These are phyloP conservation scores for Debaryomycetaceae sp. DNA, from an alignment of 1,139 yeast species.

Conservation along the genomic window DNA sequence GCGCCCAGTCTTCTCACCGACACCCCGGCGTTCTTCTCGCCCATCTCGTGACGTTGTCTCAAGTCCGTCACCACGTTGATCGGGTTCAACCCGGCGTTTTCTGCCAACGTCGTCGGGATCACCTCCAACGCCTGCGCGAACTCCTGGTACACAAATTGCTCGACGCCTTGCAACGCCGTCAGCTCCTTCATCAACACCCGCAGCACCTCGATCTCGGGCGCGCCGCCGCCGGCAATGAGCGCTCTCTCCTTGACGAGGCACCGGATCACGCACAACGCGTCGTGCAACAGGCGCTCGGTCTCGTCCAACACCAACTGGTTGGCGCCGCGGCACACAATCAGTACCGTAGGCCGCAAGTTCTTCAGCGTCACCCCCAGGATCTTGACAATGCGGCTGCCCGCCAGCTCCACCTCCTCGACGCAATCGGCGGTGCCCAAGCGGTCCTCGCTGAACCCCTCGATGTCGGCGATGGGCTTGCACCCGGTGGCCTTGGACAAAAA, in stretches of 20 bases:
- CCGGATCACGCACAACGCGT: constrained; percentile 93
- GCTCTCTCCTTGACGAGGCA: constrained; percentile 94
- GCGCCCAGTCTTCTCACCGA: constrained; percentile 93
- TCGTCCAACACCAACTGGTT: constrained; percentile 86
- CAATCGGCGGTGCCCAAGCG: constrained; percentile 88
- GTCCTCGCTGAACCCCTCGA: constrained; percentile 88
- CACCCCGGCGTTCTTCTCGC: constrained; percentile 92
- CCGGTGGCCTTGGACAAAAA: constrained; percentile 88
- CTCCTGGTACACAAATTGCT: constrained; percentile 92
- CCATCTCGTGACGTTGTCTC: constrained; percentile 86
- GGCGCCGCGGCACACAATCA: constrained; percentile 93
- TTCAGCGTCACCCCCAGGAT: constrained; percentile 75
- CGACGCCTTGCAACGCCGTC: constrained; percentile 77
- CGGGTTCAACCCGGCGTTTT: constrained; percentile 95
- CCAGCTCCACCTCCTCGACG: constrained; percentile 86
- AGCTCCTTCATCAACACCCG: constrained; percentile 77
- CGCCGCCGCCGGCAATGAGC: constrained; percentile 98
- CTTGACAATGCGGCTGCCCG: constrained; percentile 89
- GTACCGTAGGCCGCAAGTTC: constrained; percentile 68
- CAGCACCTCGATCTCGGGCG: constrained; percentile 94
- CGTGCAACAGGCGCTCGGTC: constrained; percentile 94
- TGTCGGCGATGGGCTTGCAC: constrained; percentile 94
- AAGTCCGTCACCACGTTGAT: constrained; percentile 93
- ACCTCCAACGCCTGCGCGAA: constrained; percentile 95
- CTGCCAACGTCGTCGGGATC: constrained; percentile 95